Base-by-base conservation (phyloP, 441 rosid species). In the Populus hybrid region DNA sequence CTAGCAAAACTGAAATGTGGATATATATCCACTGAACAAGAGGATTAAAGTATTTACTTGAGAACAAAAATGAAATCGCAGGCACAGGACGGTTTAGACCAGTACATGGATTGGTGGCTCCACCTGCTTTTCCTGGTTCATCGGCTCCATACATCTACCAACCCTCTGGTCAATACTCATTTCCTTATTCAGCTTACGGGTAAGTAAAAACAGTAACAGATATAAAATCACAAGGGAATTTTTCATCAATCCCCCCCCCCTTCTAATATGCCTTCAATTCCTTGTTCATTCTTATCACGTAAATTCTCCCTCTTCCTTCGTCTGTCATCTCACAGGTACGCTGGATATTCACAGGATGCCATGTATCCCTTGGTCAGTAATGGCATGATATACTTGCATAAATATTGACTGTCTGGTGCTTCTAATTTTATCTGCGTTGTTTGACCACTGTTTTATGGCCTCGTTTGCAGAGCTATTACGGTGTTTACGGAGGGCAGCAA, bases 131-230 rank as follows among this genome's bases (percentile, higher is more conserved):
- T 79, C 89, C 83, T 72, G 85, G 89, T 69, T 79, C 87, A 73
- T 88, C 95, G 16, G 81, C 94, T 9, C 65, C 89, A 67, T 86
- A 86, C 74, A 76, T 81, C 79, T 93, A 81, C 77, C 97, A 89
- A 74, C 90, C 89, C 35, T 19, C 83, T 46, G 86, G 84, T 38
- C 94, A 90, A 81, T 86, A 84, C 81, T 66, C 96, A 66, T 75
- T 85, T 83, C 93, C 98, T 76, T 90, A 86, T 82, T 85, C 93
- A 80, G 75, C 89, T 85, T 91, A 87, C 30, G 98, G 96, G 98
- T 93, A 84, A 79, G 92, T 66, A 26, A 8, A 19, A 30, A 42
- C 19, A 36, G 6, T 57, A n/a, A 26, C n/a, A 34, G 72, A 6
- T 66, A 32, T 35, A 69, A 24, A 65, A 67, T 34, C 9, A 73